phyloP scores from a whole-genome alignment of 495 filamentous ascomycete genomes.

The Lentithecium fluviatile region DNA sequence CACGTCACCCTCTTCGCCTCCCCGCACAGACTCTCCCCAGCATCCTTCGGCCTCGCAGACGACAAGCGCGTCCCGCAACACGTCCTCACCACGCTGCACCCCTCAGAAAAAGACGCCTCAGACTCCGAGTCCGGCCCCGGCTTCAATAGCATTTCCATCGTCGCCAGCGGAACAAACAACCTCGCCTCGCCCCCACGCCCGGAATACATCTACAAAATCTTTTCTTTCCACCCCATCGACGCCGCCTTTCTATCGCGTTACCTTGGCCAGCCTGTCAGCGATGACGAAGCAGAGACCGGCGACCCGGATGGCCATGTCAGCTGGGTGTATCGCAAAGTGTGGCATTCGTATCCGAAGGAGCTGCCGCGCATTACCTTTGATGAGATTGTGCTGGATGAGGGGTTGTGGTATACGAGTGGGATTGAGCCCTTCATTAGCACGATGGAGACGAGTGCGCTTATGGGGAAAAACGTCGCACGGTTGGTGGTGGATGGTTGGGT shows the following conservation, averaged over 20 bases:
- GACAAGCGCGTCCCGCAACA: conserved; percentile 59
- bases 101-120: conserved; percentile 51
- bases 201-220: conserved; percentile 95
- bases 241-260: conserved; percentile 59
- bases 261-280: conserved; percentile 43
- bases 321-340: conserved; percentile 75
- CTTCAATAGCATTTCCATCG: conserved; percentile 86
- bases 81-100: conserved; percentile 80
- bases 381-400: conserved; percentile 64
- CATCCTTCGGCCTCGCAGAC: conserved; percentile 64
- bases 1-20: conserved; percentile 90
- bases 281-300: conserved; percentile 34
- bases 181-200: conserved; percentile 43
- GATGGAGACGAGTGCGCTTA: conserved; percentile 95
- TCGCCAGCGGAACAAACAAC: conserved; percentile 63
- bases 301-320: conserved; percentile 54
- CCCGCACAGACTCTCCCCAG: conserved; percentile 62
- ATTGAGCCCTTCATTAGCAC: conserved; percentile 46
- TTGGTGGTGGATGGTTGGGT: conserved; percentile 67
- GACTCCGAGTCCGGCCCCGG: conserved; percentile 64
- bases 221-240: conserved; percentile 71
- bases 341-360: conserved; percentile 82
- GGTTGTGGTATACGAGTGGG: conserved; percentile 66
- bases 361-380: conserved; percentile 86
- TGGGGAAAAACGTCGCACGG: conserved; percentile 91